Percentiles rank a stretch among this genome's conserved stretches.
Conservation (phyloP, 345 rosid species). For the Pistacia atlantica region DNA sequence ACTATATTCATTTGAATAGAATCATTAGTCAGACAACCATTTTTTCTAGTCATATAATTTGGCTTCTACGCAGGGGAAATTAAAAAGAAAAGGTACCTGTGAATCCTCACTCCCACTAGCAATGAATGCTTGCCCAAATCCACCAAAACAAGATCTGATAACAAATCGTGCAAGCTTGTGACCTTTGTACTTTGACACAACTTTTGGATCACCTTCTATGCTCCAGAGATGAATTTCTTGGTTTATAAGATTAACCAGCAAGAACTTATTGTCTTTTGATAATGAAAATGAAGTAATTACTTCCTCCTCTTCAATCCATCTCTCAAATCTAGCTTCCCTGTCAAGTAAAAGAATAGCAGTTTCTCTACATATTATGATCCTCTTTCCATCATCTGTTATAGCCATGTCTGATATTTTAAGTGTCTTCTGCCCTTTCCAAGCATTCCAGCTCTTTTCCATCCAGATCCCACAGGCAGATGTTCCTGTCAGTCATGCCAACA, state of each 20-base stretch:
- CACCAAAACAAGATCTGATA: conserved; percentile 79
- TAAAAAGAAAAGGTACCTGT: conserved; percentile 40
- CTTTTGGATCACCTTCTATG: conserved; percentile 55
- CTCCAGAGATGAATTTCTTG: conserved; percentile 80
- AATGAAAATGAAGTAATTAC: conserved; percentile 66
- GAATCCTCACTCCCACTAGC: conserved; percentile 86
- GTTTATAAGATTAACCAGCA: conserved; percentile 58
- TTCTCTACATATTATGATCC: conserved; percentile 57
- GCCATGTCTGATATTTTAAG: conserved; percentile 64
- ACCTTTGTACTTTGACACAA: conserved; percentile 64
- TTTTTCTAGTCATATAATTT: not conserved
- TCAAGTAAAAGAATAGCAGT: conserved; percentile 54
- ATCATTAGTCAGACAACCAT: not conserved
- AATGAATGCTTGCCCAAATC: conserved; percentile 56
- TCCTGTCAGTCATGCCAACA: conserved; percentile 59
- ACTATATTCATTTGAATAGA: not conserved
- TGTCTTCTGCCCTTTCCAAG: conserved; percentile 72
- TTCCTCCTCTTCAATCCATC: conserved; percentile 62
- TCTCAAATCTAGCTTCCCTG: conserved; percentile 56
- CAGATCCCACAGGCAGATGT: conserved; percentile 72
- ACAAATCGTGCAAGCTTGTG: conserved; percentile 56
- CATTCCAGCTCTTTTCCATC: conserved; percentile 66
- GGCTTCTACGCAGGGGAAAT: not conserved
- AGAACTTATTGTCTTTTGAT: conserved; percentile 56
- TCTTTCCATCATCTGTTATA: conserved; percentile 66